phyloP scores from a whole-genome alignment of 2,329 filamentous ascomycete genomes.

The Hysterium pulicare region DNA sequence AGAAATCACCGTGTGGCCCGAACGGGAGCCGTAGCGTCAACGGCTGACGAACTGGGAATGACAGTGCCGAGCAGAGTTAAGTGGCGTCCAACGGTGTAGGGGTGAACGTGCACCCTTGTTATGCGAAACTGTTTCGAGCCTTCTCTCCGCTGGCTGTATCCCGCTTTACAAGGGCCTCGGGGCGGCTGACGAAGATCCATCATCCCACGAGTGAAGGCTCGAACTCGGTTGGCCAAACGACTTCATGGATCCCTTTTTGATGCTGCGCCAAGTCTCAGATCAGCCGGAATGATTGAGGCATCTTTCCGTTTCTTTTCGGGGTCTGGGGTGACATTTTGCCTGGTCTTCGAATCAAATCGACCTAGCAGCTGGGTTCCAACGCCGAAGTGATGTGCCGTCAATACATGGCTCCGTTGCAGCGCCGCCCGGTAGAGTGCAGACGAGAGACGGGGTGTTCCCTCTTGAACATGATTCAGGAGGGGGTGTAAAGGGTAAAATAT shows the following conservation, averaged over 20 bases:
- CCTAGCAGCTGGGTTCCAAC: constrained; percentile 12
- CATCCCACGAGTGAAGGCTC: constrained; percentile 21
- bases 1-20: constrained; percentile 7
- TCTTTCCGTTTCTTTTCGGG: constrained; percentile 13
- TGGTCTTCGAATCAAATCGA: constrained; percentile 7
- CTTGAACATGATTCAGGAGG: constrained; percentile 3
- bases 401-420: constrained; percentile 8
- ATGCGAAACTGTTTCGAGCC: constrained; percentile 29
- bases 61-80: background rate
- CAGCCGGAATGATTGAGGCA: constrained; percentile 25
- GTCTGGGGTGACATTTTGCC: constrained; percentile 4
- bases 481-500: background rate
- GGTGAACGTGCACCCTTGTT: constrained; percentile 20
- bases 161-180: constrained; percentile 25
- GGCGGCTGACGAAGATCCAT: constrained; percentile 36
- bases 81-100: constrained; percentile 5
- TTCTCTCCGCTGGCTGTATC: constrained; percentile 26
- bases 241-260: constrained; percentile 15
- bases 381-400: constrained; percentile 20
- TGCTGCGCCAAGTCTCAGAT: constrained; percentile 31
- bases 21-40: constrained; percentile 12
- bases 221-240: constrained; percentile 26
- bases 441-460: constrained; percentile 9
- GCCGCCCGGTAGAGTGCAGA: background rate
- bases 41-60: constrained; percentile 10